phyloP scores from a whole-genome alignment of 805 yeast species.

The Suhomyces prunicola region DNA sequence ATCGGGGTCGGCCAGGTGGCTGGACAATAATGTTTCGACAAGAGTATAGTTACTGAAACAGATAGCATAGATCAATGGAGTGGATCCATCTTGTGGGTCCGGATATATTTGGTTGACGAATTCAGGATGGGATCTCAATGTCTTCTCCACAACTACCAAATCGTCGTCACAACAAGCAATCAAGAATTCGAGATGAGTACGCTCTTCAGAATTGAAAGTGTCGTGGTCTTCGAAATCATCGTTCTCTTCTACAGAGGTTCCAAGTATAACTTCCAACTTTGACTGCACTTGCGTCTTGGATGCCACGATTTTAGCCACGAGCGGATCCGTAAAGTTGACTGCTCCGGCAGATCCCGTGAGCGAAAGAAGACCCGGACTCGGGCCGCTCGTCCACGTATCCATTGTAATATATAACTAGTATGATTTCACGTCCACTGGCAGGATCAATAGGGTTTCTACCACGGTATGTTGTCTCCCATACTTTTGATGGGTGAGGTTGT shows the following conservation, averaged over 20 bases:
- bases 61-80: constrained; percentile 48
- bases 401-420: constrained; percentile 6
- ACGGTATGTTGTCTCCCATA: neutral
- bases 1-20: constrained; percentile 48
- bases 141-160: constrained; percentile 29
- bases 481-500: neutral
- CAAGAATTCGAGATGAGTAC: constrained; percentile 21
- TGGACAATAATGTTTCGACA: constrained; percentile 44
- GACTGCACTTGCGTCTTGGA: constrained; percentile 24
- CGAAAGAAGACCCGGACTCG: constrained; percentile 5
- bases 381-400: constrained; percentile 22
- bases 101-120: constrained; percentile 20
- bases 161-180: constrained; percentile 39
- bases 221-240: neutral
- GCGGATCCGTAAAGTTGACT: constrained; percentile 25
- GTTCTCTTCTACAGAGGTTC: neutral
- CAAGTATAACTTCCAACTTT: neutral
- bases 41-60: constrained; percentile 49
- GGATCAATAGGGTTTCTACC: neutral
- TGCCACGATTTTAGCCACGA: constrained; percentile 21
- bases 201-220: neutral
- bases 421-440: neutral
- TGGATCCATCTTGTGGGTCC: constrained; percentile 28
- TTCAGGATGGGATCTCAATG: constrained; percentile 19
- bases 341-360: constrained; percentile 5